Evolutionary conservation across 1,284 basidiomycete species (phyloP).

Genomic region (Cronartium ribicola): DNA sequence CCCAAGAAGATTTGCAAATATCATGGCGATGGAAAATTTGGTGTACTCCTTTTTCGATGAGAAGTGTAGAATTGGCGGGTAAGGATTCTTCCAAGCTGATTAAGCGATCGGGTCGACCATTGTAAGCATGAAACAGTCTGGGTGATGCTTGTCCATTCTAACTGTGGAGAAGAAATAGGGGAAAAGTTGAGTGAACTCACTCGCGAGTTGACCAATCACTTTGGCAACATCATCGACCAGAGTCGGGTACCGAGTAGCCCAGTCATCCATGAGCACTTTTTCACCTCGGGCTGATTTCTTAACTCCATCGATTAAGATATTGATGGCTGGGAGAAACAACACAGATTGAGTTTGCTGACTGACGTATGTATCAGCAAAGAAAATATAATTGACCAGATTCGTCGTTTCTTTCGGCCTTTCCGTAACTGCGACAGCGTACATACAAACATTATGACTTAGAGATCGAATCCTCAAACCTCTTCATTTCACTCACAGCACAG

Average conservation of each 20-base stretch:
- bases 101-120: slow-evolving; percentile 42
- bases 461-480: no score
- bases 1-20: slow-evolving; percentile 63
- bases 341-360: neutral
- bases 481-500: slow-evolving; percentile 62
- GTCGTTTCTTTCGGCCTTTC: slow-evolving; percentile 67
- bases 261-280: slow-evolving; percentile 79
- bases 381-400: slow-evolving; percentile 56
- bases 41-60: slow-evolving; percentile 68
- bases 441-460: neutral
- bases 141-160: neutral
- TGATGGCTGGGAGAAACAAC: slow-evolving; percentile 58
- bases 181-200: slow-evolving; percentile 53
- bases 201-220: slow-evolving; percentile 65
- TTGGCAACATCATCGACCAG: slow-evolving; percentile 57
- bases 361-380: neutral
- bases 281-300: slow-evolving; percentile 63
- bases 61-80: slow-evolving; percentile 70
- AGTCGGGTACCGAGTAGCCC: slow-evolving; percentile 73
- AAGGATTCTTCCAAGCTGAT: slow-evolving; percentile 52
- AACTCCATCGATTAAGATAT: slow-evolving; percentile 71
- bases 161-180: neutral
- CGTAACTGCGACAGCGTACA: slow-evolving; percentile 59
- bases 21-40: slow-evolving; percentile 75
- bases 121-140: neutral